Evolutionary conservation across 306 rosid species (phyloP), one percentile per base, ranked within the genome.

Genomic region (Styphnolobium japonicum): DNA sequence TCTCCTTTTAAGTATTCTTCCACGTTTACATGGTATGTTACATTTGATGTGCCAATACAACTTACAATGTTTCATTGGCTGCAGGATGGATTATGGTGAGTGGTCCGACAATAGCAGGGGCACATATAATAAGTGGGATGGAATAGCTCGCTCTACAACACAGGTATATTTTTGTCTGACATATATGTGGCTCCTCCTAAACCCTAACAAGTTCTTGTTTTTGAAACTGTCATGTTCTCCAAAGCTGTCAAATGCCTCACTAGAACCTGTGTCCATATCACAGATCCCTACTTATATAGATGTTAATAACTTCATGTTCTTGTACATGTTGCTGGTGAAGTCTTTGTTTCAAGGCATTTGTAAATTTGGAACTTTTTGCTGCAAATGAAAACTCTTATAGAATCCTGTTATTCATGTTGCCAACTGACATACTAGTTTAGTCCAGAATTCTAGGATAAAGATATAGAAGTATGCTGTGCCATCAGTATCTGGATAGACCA

Each of bases 51-150:
- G 70, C 55, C 37, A 16, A 21, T 71, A 19, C 81, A 33, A 37
- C 34, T 67, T 14, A 53, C 37, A 52, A 46, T 82, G 76, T 80
- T 82, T 60, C 60, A 65, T 55, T 76, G 77, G 33, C 53, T 84
- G 79, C 86, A 94, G 98, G 87, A 94, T 94, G 98, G 98, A 94
- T 84, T 94, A 80, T 21, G 98, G 97, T 29, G 98, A 94, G 58
- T 94, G 98, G 98, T 80, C 95, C 6, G 92, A 94, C 42, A 92
- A 92, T 79, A 94, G 98, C 87, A 86, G 97, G 76, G 98, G 98
- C 51, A 94, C 98, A 14, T 94, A 94, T 69, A 94, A 94, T 55
- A 94, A 94, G 80, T 94, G 98, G 98, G 98, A 94, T 73, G 98
- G 98, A 88, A 94, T 94, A 71, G 98, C 98, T 84, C 92, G 97